Base-by-base conservation (phyloP, 805 yeast species). In the Isabelozyma gotoi region DNA sequence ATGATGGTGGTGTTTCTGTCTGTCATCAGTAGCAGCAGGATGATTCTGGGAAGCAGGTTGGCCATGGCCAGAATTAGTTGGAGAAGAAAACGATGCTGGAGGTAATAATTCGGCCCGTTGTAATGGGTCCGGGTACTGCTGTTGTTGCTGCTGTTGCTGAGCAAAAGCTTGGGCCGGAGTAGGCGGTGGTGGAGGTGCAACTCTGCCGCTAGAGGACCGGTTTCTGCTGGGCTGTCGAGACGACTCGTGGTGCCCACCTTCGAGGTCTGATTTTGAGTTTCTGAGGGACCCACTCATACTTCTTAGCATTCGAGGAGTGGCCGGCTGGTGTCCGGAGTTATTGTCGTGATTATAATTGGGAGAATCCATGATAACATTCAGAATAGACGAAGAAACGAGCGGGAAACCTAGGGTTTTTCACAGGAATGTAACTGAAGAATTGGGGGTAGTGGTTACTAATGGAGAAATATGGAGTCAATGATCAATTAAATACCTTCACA, bases 301-400 rank as follows among this genome's bases (percentile, higher is more conserved):
- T 51, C 85, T 71, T 38, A 82, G 63, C 88, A 83, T 83, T 51
- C 88, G 65, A 7, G 88, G 86, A 1, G 88, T 82, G 2, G 88
- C 88, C 2, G 85, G 86, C 12, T 63, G 73, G 19, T 59, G 29
- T 10, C 29, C 29, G 29, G 29, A 24, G 29, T n/a, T 24, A n/a
- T 24, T 24, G 12, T 24, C 29, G 29, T 24, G 29, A 24, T 24
- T 24, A 24, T 24, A 24, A 24, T 24, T 24, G 2, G 29, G 29
- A 24, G 29, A 24, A 7, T 24, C 29, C 29, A 24, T 24, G 29
- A 10, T 24, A 24, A 10, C 29, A 24, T 24, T 10, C 29, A n/a
- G 7, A n/a, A n/a, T 24, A 24, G 29, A 10, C 29, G 29, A 7
- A 2, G 10, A n/a, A 4, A 24, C 29, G 12, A 10, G 29, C 4